Conservation (phyloP, 2,329 filamentous ascomycete genomes). For the Zymoseptoria tritici region DNA sequence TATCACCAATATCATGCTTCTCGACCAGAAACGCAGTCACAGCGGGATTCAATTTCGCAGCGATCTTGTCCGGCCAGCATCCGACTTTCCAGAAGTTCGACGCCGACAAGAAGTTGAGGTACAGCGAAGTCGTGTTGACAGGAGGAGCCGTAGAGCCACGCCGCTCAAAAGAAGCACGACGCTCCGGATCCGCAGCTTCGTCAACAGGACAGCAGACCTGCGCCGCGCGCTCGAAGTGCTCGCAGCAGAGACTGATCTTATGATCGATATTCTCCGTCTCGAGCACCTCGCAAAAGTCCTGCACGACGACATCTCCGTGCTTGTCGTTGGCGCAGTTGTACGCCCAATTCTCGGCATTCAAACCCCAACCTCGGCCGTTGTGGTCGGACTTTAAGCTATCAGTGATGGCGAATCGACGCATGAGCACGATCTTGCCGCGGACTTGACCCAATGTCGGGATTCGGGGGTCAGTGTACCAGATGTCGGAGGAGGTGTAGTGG, state of each 20-base stretch:
- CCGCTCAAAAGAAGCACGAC: background rate
- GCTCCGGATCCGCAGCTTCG: constrained; percentile 29
- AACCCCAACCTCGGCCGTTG: constrained; percentile 48
- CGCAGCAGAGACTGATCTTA: constrained; percentile 68
- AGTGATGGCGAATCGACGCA: constrained; percentile 66
- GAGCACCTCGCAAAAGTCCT: constrained; percentile 89
- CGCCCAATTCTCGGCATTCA: constrained; percentile 64
- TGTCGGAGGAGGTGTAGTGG: constrained; percentile 57
- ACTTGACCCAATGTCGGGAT: constrained; percentile 73
- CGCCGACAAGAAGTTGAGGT: constrained; percentile 82
- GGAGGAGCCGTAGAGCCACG: constrained; percentile 32
- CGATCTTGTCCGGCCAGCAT: constrained; percentile 92
- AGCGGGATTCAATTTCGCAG: constrained; percentile 76
- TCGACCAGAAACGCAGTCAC: constrained; percentile 53
- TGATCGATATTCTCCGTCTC: constrained; percentile 66
- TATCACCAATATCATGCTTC: constrained; percentile 38
- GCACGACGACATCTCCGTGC: constrained; percentile 70
- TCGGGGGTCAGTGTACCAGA: constrained; percentile 70
- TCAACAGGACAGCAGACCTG: constrained; percentile 31
- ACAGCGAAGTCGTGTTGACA: constrained; percentile 56
- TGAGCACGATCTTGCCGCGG: constrained; percentile 73
- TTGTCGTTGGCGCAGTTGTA: constrained; percentile 77
- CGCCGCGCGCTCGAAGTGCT: constrained; percentile 66
- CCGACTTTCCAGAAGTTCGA: constrained; percentile 89
- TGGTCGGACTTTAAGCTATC: constrained; percentile 47